Percentiles rank a stretch among this genome's conserved stretches.
Conservation (phyloP, 495 filamentous ascomycete species). For the Evansstolkia leycettana region DNA sequence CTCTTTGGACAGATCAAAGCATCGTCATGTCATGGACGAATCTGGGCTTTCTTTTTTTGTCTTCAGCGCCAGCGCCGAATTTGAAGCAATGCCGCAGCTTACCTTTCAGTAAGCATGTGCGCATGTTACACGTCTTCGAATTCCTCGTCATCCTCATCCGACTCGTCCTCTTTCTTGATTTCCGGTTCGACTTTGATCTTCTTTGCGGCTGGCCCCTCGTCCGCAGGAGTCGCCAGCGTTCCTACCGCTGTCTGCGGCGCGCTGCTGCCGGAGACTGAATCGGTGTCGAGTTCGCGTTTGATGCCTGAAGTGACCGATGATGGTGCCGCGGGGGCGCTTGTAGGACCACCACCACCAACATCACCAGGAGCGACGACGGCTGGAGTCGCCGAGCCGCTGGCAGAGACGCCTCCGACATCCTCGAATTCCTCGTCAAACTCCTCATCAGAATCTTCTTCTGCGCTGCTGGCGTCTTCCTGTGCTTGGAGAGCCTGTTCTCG, state of each 20-base stretch:
- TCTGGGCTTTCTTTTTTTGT: conserved; percentile 4
- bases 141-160: conserved; percentile 42
- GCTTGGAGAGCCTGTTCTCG: conserved; percentile 35
- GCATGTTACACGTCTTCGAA: conserved; percentile 35
- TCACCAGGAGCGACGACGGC: conserved; percentile 8
- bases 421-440: conserved; percentile 38
- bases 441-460: conserved; percentile 35
- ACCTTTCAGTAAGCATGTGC: conserved; percentile 1
- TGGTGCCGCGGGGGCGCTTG: conserved; percentile 13
- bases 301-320: conserved; percentile 11
- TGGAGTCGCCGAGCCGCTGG: conserved; percentile 23
- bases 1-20: too few relatives aligned
- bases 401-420: conserved; percentile 31
- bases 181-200: conserved; percentile 28
- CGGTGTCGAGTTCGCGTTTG: conserved; percentile 29
- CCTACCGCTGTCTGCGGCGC: conserved; percentile 28
- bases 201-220: conserved; percentile 31
- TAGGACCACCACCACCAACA: conserved; percentile 10
- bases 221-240: conserved; percentile 28
- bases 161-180: conserved; percentile 25
- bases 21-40: too few relatives aligned
- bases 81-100: neutral
- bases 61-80: conserved; percentile 1
- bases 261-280: conserved; percentile 23
- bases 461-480: conserved; percentile 31